Evolutionary conservation across 2,329 filamentous ascomycete genomes (phyloP).

Genomic region (Claviceps quebecensis): DNA sequence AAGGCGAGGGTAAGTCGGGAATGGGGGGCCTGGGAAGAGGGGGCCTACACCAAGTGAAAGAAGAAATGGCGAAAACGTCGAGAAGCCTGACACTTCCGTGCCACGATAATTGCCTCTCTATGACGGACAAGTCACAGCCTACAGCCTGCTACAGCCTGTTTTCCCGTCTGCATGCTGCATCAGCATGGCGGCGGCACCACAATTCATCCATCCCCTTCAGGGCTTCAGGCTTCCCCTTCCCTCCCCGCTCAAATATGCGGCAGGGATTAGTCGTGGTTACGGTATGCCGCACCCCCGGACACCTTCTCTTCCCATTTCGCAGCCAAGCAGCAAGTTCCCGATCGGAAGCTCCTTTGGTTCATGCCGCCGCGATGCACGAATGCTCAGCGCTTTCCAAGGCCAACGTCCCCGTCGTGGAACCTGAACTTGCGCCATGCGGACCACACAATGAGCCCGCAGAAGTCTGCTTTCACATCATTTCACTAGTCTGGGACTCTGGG

Average conservation of each 20-base stretch:
- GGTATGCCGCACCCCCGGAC: background rate
- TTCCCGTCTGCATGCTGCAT: background rate
- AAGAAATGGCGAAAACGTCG: background rate
- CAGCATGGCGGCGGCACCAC: background rate
- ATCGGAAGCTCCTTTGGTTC: background rate
- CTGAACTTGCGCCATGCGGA: background rate
- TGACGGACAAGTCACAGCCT: background rate
- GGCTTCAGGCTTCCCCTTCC: background rate
- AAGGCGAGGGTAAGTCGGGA: background rate
- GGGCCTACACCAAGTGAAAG: background rate
- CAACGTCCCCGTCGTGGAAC: background rate
- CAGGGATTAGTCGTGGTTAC: constrained; percentile 1
- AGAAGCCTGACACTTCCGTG: background rate
- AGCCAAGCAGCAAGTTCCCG: background rate
- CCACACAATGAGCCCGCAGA: background rate
- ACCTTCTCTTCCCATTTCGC: no score
- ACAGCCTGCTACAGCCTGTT: background rate
- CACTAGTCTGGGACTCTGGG: background rate
- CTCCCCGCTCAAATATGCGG: background rate
- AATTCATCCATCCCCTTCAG: background rate
- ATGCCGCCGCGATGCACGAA: no score
- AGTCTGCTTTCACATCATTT: background rate
- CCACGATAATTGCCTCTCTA: background rate
- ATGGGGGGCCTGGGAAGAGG: background rate
- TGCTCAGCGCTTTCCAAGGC: no score